Base-by-base conservation (phyloP, 306 rosid genomes). In the Fragaria vesca region DNA sequence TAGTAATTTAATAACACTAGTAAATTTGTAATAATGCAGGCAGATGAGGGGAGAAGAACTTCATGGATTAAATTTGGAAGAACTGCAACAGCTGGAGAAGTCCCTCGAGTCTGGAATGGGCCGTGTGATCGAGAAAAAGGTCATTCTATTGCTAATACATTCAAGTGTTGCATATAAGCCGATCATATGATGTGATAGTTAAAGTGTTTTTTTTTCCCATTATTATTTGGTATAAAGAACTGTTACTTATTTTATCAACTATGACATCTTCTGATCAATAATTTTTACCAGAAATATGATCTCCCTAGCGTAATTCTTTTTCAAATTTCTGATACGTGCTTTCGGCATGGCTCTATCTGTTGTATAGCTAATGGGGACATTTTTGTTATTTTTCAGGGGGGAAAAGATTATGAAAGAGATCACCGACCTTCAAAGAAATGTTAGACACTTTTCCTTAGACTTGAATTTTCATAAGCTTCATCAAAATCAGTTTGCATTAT, bases 11-110 rank as follows among this genome's bases (percentile, higher is more conserved):
- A 42, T 30, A 50, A 47, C 11, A 47, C 11, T 45, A 42, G 55
- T 62, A 8, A 18, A 36, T 72, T 32, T 10, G 17, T 63, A 28
- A 34, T 67, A 15, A 28, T 47, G 57, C 67, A 94, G 99, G 93
- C 97, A 90, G 83, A 82, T 95, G 88, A 95, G 97, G 81, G 99
- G 99, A 71, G 99, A 95, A 76, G 99, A 93, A 82, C 92, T 95
- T 50, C 96, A 90, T 68, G 91, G 89, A 38, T 54, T 95, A 79
- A 84, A 76, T 78, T 74, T 93, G 18, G 97, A 90, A 72, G 90
- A 95, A 75, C 85, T 95, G 45, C 97, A 86, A 71, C 88, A 81
- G 71, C 74, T 95, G 52, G 99, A 95, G 86, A 91, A 80, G 74
- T 86, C 93, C 20, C 93, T 95, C 3, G 99, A 95, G 81, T 72